phyloP scores from a whole-genome alignment of 805 yeast species.

The Barnettozyma botsteinii region DNA sequence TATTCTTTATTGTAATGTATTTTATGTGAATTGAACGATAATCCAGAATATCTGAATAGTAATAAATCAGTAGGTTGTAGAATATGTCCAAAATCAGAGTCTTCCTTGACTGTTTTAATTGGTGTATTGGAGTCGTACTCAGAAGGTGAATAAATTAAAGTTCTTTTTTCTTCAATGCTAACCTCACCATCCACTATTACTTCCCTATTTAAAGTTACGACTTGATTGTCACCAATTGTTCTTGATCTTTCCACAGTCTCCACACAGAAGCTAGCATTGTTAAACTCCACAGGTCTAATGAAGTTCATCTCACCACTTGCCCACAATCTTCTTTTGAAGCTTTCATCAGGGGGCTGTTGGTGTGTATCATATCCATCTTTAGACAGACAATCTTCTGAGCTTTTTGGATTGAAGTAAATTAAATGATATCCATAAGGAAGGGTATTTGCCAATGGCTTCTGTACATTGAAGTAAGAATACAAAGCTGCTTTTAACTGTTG shows the following conservation, averaged over 20 bases:
- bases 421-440: conserved; percentile 58
- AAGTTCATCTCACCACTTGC: conserved; percentile 57
- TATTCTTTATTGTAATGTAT: conserved; percentile 69
- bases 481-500: conserved; percentile 21
- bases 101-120: neutral
- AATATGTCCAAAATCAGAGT: conserved; percentile 22
- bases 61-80: conserved; percentile 37
- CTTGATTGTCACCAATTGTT: conserved; percentile 30
- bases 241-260: conserved; percentile 47
- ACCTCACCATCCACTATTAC: conserved; percentile 30
- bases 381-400: conserved; percentile 43
- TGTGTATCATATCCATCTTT: conserved; percentile 77
- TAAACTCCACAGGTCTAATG: conserved; percentile 30
- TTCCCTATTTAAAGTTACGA: conserved; percentile 52
- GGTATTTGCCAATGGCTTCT: conserved; percentile 11
- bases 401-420: conserved; percentile 57
- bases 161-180: conserved; percentile 46
- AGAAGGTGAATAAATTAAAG: conserved; percentile 55
- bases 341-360: conserved; percentile 33
- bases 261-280: conserved; percentile 38
- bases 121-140: conserved; percentile 6
- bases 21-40: conserved; percentile 78
- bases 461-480: conserved; percentile 23
- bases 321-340: conserved; percentile 70
- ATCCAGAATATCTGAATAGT: conserved; percentile 60